These are phyloP conservation scores for Hemileccinum rubropunctum DNA, from an alignment of 768 basidiomycete genomes.

Conservation along the genomic window DNA sequence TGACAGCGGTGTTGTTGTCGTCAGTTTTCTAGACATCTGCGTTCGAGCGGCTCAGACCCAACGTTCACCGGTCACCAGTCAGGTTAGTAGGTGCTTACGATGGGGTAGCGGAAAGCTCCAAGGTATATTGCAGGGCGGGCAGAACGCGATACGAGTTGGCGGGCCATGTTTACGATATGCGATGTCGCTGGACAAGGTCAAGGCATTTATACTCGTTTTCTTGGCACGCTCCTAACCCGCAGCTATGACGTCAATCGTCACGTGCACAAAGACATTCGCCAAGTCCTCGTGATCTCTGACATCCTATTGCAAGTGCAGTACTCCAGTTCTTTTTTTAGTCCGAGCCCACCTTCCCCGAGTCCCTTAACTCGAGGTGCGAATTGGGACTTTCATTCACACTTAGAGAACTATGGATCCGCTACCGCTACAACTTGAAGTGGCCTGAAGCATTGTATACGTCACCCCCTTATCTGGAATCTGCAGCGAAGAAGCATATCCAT, in stretches of 20 bases:
- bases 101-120: not conserved
- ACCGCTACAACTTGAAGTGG: not conserved
- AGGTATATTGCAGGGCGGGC: constrained; percentile 14
- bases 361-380: not conserved
- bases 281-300: too few relatives aligned
- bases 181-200: not conserved
- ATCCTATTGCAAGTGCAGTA: not conserved
- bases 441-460: not conserved
- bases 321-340: not conserved
- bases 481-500: not conserved
- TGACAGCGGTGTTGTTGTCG: constrained; percentile 12
- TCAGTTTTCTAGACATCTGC: constrained; percentile 13
- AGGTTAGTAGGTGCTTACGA: constrained; percentile 6
- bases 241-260: not conserved
- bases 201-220: not conserved
- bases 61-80: not conserved
- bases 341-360: not conserved
- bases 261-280: too few relatives aligned
- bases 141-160: constrained; percentile 9
- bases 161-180: constrained; percentile 8
- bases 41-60: not conserved
- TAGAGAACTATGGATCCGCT: not conserved
- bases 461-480: not conserved
- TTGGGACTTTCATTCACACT: not conserved
- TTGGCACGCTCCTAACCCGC: not conserved